A percentile compares a stretch with the other conserved stretches of the same genome.
Conservation (phyloP, 2,329 filamentous ascomycete genomes). For the Fusarium sp. region DNA sequence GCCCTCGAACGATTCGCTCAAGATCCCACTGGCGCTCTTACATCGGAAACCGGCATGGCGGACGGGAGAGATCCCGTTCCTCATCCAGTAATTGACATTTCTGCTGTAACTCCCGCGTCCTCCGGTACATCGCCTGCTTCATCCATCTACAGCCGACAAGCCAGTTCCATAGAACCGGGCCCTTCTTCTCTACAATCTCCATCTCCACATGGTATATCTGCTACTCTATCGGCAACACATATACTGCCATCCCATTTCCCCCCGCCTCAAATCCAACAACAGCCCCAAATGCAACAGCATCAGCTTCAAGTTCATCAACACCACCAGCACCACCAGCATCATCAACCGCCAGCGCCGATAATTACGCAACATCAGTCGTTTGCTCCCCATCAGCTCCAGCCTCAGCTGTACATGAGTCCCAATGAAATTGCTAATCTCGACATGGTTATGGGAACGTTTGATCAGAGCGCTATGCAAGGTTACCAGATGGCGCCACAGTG, state of each 20-base stretch:
- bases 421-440: slow-evolving; percentile 43
- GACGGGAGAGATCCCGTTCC: slow-evolving; percentile 57
- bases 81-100: slow-evolving; percentile 27
- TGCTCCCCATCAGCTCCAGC: slow-evolving; percentile 27
- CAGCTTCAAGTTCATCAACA: neutral
- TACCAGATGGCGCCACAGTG: slow-evolving; percentile 32
- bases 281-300: slow-evolving; percentile 17
- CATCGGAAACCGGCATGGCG: slow-evolving; percentile 62
- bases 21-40: slow-evolving; percentile 56
- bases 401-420: slow-evolving; percentile 24
- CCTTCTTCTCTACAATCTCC: slow-evolving; percentile 27
- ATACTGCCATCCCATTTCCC: slow-evolving; percentile 26
- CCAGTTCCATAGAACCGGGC: slow-evolving; percentile 22
- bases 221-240: slow-evolving; percentile 18
- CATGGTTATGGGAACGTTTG: slow-evolving; percentile 57
- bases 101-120: slow-evolving; percentile 27
- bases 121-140: slow-evolving; percentile 36
- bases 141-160: slow-evolving; percentile 24
- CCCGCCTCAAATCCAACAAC: slow-evolving; percentile 42
- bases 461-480: slow-evolving; percentile 30
- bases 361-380: slow-evolving; percentile 40
- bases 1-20: slow-evolving; percentile 60
- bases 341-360: neutral
- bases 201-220: slow-evolving; percentile 26
- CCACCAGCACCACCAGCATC: slow-evolving; percentile 20